Percentiles rank a stretch among this genome's conserved stretches.
Conservation (phyloP, 148 eudicot genomes). For the Camellia lanceoleosa region DNA sequence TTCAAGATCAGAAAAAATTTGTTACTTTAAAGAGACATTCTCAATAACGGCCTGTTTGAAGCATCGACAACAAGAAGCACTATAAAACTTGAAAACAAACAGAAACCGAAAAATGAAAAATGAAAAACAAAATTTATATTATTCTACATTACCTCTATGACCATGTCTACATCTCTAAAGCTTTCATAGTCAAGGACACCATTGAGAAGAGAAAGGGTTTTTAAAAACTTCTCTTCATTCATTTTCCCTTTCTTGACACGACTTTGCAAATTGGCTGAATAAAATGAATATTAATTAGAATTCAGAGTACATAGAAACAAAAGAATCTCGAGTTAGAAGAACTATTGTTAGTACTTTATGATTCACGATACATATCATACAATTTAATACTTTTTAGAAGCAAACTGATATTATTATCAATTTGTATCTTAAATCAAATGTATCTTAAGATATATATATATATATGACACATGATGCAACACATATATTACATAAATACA, state of each 20-base stretch:
- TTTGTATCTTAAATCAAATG: too few species aligned
- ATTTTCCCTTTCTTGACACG: constrained; percentile 87
- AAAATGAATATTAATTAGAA: constrained; percentile 13
- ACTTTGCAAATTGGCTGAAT: constrained; percentile 81
- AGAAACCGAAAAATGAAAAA: neutral
- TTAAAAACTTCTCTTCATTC: constrained; percentile 72
- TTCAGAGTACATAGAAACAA: neutral
- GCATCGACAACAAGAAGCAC: constrained; percentile 1
- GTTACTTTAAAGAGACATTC: constrained; percentile 79
- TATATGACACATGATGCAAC: too few species aligned
- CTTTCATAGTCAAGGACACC: constrained; percentile 77
- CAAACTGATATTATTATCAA: too few species aligned
- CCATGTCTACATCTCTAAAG: constrained; percentile 92
- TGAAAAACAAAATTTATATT: too few species aligned
- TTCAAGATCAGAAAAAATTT: constrained; percentile 88
- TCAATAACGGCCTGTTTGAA: constrained; percentile 82
- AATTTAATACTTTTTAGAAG: too few species aligned
- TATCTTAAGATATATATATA: too few species aligned
- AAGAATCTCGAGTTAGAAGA: constrained; percentile 3
- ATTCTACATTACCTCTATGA: constrained; percentile 20
- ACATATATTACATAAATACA: too few species aligned
- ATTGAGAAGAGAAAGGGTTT: constrained; percentile 70
- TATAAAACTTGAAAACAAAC: neutral
- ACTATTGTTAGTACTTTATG: neutral
- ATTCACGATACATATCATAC: too few species aligned